These are phyloP conservation scores for Farysia itapuensis DNA, from an alignment of 1,284 basidiomycete genomes.

Conservation along the genomic window DNA sequence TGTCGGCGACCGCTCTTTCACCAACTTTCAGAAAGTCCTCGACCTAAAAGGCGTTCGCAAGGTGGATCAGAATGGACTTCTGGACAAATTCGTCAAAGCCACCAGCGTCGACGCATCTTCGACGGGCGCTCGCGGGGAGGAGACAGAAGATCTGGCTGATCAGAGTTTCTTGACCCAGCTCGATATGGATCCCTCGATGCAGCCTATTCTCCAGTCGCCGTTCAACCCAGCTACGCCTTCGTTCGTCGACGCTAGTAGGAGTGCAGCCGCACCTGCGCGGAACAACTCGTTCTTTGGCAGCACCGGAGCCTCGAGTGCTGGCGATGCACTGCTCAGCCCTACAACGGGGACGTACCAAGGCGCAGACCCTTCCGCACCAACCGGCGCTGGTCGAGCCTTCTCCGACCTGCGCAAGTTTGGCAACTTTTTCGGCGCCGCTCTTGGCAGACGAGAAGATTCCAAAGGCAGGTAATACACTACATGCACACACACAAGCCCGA, in stretches of 20 bases:
- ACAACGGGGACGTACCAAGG: constrained; percentile 1
- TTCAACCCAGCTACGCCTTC: constrained; percentile 25
- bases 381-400: constrained; percentile 29
- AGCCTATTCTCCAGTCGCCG: constrained; percentile 16
- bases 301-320: constrained; percentile 1
- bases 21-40: constrained; percentile 80
- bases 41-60: constrained; percentile 82
- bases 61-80: constrained; percentile 78
- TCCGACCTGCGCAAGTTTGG: constrained; percentile 52
- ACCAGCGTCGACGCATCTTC: constrained; percentile 65
- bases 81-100: constrained; percentile 80
- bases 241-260: constrained; percentile 18
- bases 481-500: not conserved
- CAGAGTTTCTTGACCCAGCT: constrained; percentile 65
- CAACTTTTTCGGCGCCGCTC: constrained; percentile 48
- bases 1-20: constrained; percentile 48
- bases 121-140: constrained; percentile 7
- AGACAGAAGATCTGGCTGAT: constrained; percentile 14
- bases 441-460: constrained; percentile 35
- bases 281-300: constrained; percentile 7
- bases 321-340: constrained; percentile 16
- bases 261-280: not conserved
- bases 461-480: not conserved
- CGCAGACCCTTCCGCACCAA: constrained; percentile 9
- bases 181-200: constrained; percentile 79